Evolutionary conservation across 176 grass and related monocot species (phyloP).

Genomic region (Leersia perrieri): DNA sequence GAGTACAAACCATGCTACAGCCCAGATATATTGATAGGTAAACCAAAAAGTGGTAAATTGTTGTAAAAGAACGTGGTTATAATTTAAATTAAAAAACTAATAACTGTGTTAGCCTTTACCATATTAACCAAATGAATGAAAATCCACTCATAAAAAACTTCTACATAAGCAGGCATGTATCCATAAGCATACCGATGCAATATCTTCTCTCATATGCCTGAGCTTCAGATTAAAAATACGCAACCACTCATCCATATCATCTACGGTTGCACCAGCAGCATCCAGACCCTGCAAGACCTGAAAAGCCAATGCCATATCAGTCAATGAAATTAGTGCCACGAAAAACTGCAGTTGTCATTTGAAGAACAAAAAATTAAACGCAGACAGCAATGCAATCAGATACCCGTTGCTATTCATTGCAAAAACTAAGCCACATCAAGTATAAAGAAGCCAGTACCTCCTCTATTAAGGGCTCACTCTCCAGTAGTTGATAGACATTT

Average conservation of each 20-base stretch:
- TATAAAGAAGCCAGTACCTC: constrained; percentile 57
- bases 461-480: constrained; percentile 86
- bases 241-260: constrained; percentile 99
- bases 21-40: not conserved
- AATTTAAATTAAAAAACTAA: constrained; percentile 11
- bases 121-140: constrained; percentile 1
- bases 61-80: no score
- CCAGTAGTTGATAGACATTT: constrained; percentile 91
- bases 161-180: constrained; percentile 14
- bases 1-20: not conserved
- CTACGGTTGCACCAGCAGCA: constrained; percentile 62
- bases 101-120: not conserved
- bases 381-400: not conserved
- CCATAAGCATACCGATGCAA: constrained; percentile 73
- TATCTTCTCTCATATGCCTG: constrained; percentile 98
- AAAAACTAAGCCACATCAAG: constrained; percentile 12
- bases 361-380: not conserved
- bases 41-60: constrained; percentile 1
- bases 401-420: constrained; percentile 15
- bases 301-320: constrained; percentile 35
- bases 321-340: constrained; percentile 13
- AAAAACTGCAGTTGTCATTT: not conserved
- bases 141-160: not conserved
- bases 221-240: constrained; percentile 96
- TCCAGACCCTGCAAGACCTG: constrained; percentile 91